Evolutionary conservation across 2,329 filamentous ascomycete species (phyloP), one percentile per base, ranked within the genome.

Genomic region (Aspergillus piperis): DNA sequence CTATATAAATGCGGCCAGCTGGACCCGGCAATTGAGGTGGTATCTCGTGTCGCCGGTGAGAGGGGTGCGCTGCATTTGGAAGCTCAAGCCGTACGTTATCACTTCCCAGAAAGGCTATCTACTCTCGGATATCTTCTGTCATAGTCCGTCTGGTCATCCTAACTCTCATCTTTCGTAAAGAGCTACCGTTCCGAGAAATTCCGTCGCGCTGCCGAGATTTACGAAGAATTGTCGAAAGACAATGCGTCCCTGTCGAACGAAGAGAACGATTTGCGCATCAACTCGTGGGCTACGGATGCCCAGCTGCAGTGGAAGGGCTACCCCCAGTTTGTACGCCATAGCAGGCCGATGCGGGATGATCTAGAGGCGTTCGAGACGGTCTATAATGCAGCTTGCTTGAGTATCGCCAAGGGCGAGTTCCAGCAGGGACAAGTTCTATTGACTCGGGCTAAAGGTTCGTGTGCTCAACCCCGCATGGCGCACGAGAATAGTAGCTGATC

Each of bases 361-460:
- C 70, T 88, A 57, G 84, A 88, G 61, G 81, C 83, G 0, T 88
- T 88, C 62, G 86, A 89, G 71, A 88, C 84, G 3, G 82, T 85
- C 3, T 89, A 86, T 73, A 88, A 89, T 72, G 83, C 84, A 8
- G 86, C 86, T 38, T 88, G 86, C 71, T 80, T 82, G 59, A 84
- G 84, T 68, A 85, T 89, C 69, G 85, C 85, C 41, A 81, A 84
- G 66, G 85, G 85, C 44, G 83, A 86, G 66, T 76, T 87, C 50
- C 79, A 75, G 3, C 83, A 87, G 67, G 85, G 79, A 21, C 83
- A 86, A 62, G 73, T 88, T 32, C 77, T 88, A 59, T 71, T 89
- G 60, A 85, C 82, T 72, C 78, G 86, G 60, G 84, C 86, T 27
- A 84, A 83, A 73, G 80, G 81, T 82, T 61, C 39, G 74, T 64